Percentiles rank a stretch among this genome's conserved stretches.
Evolutionary conservation across 164 flowering plant species (phyloP).

Genomic region (Hamamelis virginiana): DNA sequence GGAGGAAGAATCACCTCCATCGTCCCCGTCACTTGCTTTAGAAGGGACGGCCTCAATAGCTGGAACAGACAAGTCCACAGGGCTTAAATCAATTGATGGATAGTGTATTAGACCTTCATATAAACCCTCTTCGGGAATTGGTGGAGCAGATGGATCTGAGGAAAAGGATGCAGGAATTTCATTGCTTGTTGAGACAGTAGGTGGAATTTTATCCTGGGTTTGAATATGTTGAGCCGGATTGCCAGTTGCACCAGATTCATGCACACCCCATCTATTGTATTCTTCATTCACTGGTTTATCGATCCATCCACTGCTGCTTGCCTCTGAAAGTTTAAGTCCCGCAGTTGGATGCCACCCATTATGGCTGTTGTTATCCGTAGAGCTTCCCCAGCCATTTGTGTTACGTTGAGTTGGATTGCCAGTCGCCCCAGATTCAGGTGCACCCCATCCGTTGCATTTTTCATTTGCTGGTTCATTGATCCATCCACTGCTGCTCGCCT

Average conservation of each 20-base stretch:
- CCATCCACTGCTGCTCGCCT: conserved; percentile 21
- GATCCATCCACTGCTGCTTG: conserved; percentile 21
- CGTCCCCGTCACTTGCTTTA: neutral
- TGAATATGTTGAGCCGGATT: neutral
- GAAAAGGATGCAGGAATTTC: neutral
- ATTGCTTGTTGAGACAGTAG: neutral
- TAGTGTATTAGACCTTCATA: conserved; percentile 11
- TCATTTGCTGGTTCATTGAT: conserved; percentile 14
- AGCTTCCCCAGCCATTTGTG: conserved; percentile 12
- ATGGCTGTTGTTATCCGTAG: neutral
- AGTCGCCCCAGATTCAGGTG: conserved; percentile 5
- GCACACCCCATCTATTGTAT: conserved; percentile 22
- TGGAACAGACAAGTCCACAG: conserved; percentile 11
- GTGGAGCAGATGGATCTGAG: conserved; percentile 16
- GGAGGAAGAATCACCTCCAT: conserved; percentile 6
- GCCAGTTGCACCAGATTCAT: conserved; percentile 4
- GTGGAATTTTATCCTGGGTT: neutral
- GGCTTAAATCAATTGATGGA: conserved; percentile 14
- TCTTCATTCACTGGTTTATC: conserved; percentile 16
- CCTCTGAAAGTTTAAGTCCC: conserved; percentile 5
- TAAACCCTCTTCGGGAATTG: conserved; percentile 11
- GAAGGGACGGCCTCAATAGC: neutral
- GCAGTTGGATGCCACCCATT: conserved; percentile 20
- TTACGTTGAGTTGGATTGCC: neutral
- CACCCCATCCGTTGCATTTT: conserved; percentile 23